A percentile compares a stretch with the other conserved stretches of the same genome.
These are phyloP conservation scores for Colletotrichum sp. DNA, from an alignment of 2,329 filamentous ascomycete genomes.

Conservation along the genomic window DNA sequence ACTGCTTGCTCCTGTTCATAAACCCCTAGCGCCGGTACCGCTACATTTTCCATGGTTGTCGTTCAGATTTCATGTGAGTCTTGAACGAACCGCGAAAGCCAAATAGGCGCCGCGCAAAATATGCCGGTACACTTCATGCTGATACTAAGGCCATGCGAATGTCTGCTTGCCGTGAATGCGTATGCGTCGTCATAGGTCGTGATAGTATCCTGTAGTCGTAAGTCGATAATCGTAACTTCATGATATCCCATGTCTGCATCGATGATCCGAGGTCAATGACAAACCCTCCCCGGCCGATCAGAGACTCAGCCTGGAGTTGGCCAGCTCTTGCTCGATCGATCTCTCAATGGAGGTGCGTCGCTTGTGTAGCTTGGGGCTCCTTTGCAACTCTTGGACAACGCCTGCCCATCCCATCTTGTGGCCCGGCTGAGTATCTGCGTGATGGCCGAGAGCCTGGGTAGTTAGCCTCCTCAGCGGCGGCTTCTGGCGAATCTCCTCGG, in stretches of 20 bases:
- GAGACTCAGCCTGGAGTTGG: conserved; percentile 35
- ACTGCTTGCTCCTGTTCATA: neutral
- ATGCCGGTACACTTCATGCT: neutral
- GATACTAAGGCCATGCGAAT: neutral
- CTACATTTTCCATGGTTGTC: neutral
- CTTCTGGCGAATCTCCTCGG: conserved; percentile 48
- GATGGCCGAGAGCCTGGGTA: conserved; percentile 59
- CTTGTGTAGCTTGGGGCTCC: conserved; percentile 64
- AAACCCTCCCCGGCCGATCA: conserved; percentile 23
- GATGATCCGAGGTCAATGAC: neutral
- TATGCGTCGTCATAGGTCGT: neutral
- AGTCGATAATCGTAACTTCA: neutral
- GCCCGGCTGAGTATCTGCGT: conserved; percentile 49
- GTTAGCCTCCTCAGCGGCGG: conserved; percentile 58
- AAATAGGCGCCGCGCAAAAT: neutral
- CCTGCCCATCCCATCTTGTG: conserved; percentile 66
- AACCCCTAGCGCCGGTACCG: neutral
- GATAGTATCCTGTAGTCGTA: neutral
- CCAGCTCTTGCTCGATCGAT: conserved; percentile 45
- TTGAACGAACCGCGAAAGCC: neutral
- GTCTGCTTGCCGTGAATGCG: neutral
- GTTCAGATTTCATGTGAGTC: neutral
- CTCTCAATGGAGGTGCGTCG: conserved; percentile 68
- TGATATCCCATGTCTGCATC: neutral
- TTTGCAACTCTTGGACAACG: conserved; percentile 67